Evolutionary conservation across 805 yeast species (phyloP).

Genomic region (Monosporozyma servazzii): DNA sequence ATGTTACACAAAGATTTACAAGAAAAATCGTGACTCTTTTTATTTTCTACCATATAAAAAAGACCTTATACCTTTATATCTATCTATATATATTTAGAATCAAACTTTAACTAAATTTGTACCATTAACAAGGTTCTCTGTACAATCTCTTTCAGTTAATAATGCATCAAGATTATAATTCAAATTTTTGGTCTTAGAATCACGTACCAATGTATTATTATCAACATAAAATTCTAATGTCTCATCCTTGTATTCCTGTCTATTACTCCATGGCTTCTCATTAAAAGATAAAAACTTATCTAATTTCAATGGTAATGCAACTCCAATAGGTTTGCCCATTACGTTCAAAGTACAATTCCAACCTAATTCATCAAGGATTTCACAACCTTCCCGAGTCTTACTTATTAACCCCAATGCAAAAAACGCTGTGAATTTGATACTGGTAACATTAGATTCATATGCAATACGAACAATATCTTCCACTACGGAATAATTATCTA

Average conservation of each 20-base stretch:
- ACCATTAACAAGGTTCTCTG: conserved; percentile 20
- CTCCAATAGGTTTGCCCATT: conserved; percentile 36
- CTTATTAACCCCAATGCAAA: conserved; percentile 69
- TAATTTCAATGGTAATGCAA: conserved; percentile 33
- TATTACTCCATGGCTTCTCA: conserved; percentile 14
- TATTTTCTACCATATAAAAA: too few species aligned
- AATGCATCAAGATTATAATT: conserved; percentile 18
- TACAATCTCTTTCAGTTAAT: conserved; percentile 16
- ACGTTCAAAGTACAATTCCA: conserved; percentile 53
- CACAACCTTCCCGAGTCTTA: conserved; percentile 68
- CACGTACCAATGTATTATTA: conserved; percentile 13
- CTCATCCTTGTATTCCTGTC: conserved; percentile 14
- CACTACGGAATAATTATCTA: conserved; percentile 45
- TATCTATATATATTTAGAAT: background rate
- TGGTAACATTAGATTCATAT: conserved; percentile 40
- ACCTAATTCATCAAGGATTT: conserved; percentile 68
- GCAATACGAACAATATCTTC: conserved; percentile 47
- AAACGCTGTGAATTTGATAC: conserved; percentile 67
- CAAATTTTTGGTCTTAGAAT: conserved; percentile 8
- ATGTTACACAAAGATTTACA: conserved; percentile 21
- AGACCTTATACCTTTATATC: background rate
- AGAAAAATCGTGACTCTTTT: background rate
- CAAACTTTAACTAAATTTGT: background rate
- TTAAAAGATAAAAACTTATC: conserved; percentile 27
- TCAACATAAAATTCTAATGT: conserved; percentile 13